phyloP scores from a whole-genome alignment of 345 rosid genomes.

The Eucalyptus camaldulensis region DNA sequence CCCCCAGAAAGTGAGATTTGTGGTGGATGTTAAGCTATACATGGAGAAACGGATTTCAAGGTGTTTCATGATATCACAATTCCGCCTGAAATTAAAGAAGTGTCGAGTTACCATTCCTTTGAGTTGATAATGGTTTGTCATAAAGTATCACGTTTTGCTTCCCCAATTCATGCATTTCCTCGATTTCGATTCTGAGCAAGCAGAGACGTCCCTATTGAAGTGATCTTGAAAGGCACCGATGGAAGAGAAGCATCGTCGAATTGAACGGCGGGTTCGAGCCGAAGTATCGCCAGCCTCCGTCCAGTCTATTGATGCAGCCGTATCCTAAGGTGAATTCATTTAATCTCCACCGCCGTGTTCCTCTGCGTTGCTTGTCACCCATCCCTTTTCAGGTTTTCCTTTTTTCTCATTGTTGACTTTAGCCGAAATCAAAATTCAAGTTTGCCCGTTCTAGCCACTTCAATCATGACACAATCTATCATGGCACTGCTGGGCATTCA shows the following conservation, averaged over 20 bases:
- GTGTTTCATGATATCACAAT: too few species aligned
- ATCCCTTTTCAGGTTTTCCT: neutral
- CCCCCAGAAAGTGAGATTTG: too few species aligned
- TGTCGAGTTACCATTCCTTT: too few species aligned
- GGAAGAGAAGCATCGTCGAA: slow-evolving; percentile 47
- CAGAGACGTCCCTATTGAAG: neutral
- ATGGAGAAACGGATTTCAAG: too few species aligned
- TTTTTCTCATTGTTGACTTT: neutral
- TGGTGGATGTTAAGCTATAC: too few species aligned
- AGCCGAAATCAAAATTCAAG: neutral
- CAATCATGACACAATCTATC: neutral
- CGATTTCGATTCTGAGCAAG: neutral
- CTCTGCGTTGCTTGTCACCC: neutral
- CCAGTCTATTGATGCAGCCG: slow-evolving; percentile 42
- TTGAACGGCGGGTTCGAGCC: slow-evolving; percentile 40
- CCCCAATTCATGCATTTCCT: neutral
- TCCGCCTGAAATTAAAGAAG: too few species aligned
- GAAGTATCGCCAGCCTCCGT: slow-evolving; percentile 34
- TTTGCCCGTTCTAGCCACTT: neutral
- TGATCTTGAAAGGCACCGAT: slow-evolving; percentile 5
- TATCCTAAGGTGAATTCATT: slow-evolving; percentile 40
- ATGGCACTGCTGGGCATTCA: neutral
- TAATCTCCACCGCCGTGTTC: neutral
- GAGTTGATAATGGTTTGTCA: neutral
- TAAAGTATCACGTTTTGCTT: neutral